A percentile compares a stretch with the other conserved stretches of the same genome.
phyloP scores from a whole-genome alignment of 129 eudicot species.

The Escallonia rubra region DNA sequence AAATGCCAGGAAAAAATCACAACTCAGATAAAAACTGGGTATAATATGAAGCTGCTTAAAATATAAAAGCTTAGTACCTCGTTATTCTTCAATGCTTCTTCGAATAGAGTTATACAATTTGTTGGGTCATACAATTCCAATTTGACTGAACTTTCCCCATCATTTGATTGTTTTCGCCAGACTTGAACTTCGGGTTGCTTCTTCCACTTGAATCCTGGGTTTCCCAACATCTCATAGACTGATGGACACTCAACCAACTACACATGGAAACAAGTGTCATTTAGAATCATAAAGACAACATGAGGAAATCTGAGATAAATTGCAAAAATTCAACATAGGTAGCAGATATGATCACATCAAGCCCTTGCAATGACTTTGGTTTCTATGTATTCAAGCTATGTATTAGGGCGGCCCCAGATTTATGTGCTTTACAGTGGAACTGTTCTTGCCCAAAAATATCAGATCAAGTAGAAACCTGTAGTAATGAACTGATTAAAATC shows the following conservation, averaged over 20 bases:
- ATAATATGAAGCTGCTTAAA: too few species aligned
- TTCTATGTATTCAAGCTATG: neutral
- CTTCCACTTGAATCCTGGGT: slow-evolving; percentile 77
- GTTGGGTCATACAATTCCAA: slow-evolving; percentile 49
- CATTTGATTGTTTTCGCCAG: slow-evolving; percentile 52
- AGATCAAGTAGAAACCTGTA: neutral
- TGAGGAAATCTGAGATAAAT: neutral
- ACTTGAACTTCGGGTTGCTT: slow-evolving; percentile 73
- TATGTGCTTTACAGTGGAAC: neutral
- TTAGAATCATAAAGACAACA: neutral
- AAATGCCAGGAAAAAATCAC: too few species aligned
- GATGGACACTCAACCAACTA: slow-evolving; percentile 93
- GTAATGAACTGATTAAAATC: neutral
- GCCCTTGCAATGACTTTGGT: neutral
- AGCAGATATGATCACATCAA: neutral
- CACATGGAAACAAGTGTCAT: neutral
- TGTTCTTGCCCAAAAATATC: neutral
- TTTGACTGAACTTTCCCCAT: slow-evolving; percentile 39
- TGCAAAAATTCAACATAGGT: neutral
- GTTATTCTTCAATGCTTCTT: slow-evolving; percentile 75
- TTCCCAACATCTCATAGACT: slow-evolving; percentile 85
- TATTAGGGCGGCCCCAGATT: neutral
- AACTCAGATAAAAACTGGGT: too few species aligned
- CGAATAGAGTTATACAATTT: slow-evolving; percentile 49
- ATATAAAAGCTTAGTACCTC: slow-evolving; percentile 39